Percentiles rank a stretch among this genome's conserved stretches.
These are phyloP conservation scores for Rachicladosporium sp. DNA, from an alignment of 2,329 filamentous ascomycete species.

Conservation along the genomic window DNA sequence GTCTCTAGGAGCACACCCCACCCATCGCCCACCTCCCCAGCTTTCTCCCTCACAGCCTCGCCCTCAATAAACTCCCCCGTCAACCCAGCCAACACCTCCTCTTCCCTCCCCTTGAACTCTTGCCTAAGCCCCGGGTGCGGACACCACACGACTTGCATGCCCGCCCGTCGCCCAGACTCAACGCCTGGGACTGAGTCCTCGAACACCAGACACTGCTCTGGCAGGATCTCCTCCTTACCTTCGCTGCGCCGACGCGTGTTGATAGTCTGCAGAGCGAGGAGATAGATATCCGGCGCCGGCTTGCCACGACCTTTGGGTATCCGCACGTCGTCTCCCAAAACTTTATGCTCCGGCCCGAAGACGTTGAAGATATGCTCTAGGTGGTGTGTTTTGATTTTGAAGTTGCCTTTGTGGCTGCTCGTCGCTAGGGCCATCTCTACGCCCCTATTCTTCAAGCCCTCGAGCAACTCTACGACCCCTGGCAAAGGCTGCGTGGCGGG, in stretches of 20 bases:
- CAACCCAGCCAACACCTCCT: conserved; percentile 69
- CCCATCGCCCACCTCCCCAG: conserved; percentile 47
- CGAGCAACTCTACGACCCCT: conserved; percentile 60
- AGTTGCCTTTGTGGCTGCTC: conserved; percentile 60
- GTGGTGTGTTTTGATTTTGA: conserved; percentile 59
- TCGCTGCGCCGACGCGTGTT: conserved; percentile 55
- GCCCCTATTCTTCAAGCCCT: conserved; percentile 31
- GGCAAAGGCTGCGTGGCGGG: conserved; percentile 63
- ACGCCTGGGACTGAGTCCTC: conserved; percentile 92
- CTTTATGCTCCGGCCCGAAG: conserved; percentile 58
- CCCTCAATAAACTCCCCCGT: conserved; percentile 55
- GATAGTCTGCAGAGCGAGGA: conserved; percentile 72
- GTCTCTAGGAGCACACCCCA: conserved; percentile 42
- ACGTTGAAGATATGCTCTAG: conserved; percentile 36
- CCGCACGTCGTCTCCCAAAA: conserved; percentile 75
- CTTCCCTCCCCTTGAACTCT: conserved; percentile 65
- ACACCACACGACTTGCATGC: conserved; percentile 90
- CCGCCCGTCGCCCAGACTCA: conserved; percentile 77
- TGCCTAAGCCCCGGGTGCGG: conserved; percentile 68
- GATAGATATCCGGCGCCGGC: conserved; percentile 86
- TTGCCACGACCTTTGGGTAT: conserved; percentile 76
- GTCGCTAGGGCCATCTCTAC: conserved; percentile 81
- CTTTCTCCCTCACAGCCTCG: no score
- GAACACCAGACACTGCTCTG: conserved; percentile 88
- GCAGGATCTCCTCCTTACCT: conserved; percentile 51